Evolutionary conservation across 306 rosid genomes (phyloP).

Genomic region (Abrus pulchellus): DNA sequence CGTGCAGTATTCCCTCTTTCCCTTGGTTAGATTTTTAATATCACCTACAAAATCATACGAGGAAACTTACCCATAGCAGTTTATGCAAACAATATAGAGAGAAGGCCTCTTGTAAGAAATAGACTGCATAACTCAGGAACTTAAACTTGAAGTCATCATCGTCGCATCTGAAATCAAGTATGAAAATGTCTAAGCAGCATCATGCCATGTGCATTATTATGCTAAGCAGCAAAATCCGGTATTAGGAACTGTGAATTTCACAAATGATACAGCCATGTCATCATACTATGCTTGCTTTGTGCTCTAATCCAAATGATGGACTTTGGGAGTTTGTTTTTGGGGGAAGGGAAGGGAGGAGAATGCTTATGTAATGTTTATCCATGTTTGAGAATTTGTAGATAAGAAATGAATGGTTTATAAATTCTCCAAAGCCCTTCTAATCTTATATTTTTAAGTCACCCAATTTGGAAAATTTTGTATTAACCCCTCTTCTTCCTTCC

Average conservation of each 20-base stretch:
- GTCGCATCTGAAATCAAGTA: slow-evolving; percentile 43
- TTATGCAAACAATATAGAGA: slow-evolving; percentile 30
- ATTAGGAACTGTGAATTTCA: slow-evolving; percentile 33
- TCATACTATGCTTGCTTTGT: neutral
- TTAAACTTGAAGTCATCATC: slow-evolving; percentile 52
- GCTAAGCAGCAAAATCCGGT: slow-evolving; percentile 35
- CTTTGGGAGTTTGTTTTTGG: neutral
- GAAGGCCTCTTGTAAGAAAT: slow-evolving; percentile 31
- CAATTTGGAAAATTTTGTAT: too few species aligned
- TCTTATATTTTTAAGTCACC: too few species aligned
- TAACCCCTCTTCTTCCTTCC: too few species aligned
- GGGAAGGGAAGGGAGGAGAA: too few species aligned
- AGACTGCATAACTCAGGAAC: slow-evolving; percentile 34
- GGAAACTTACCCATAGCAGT: slow-evolving; percentile 27
- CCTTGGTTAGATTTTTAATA: slow-evolving; percentile 3
- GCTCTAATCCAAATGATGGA: slow-evolving; percentile 23
- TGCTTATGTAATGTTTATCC: too few species aligned
- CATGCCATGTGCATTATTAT: slow-evolving; percentile 52
- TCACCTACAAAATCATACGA: neutral
- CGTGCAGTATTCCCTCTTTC: slow-evolving; percentile 7
- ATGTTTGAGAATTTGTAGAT: too few species aligned
- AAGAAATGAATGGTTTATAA: too few species aligned
- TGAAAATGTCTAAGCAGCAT: slow-evolving; percentile 41
- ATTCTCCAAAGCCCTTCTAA: too few species aligned
- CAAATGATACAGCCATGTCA: slow-evolving; percentile 14